Base-by-base conservation (phyloP, 805 yeast genomes). In the Huiozyma sinensis region DNA sequence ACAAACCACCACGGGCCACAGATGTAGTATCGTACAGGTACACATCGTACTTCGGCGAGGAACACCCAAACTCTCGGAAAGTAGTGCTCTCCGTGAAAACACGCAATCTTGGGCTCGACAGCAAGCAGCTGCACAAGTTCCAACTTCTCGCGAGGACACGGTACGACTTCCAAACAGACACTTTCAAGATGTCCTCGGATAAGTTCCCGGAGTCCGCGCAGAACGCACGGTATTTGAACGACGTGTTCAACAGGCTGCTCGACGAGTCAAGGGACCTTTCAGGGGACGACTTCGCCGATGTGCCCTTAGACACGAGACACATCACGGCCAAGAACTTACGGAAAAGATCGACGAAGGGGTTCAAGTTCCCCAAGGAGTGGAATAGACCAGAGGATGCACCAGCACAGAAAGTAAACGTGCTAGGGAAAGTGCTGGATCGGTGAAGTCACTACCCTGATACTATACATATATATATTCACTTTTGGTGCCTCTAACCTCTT, bases 281-380 rank as follows among this genome's bases (percentile, higher is more conserved):
- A 3, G 36, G 30, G 6, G 83, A 82, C 44, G 74, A 74, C 47
- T 84, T 85, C 53, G 70, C 72, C 37, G 95, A 85, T 55, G 68
- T 90, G 31, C 96, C 97, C 31, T 63, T 90, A 40, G 95, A 89
- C 61, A 77, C 71, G 28, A 78, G 95, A 61, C 87, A 81, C 57
- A 72, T 74, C 42, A 63, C 61, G 42, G 72, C 76, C 11, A 76
- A 70, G 55, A 56, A 67, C 28, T 62, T 71, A 50, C 67, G 71
- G 55, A 63, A 61, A 50, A 60, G 68, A 48, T 61, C 65, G 29
- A 61, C 60, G 42, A 66, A 65, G 6, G 61, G 60, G 45, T 60
- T 66, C 45, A 53, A 64, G 44, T 88, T 85, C 70, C 97, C 97
- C 11, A 77, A 77, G 50, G 76, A 70, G 41, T 90, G 97, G 97